Conservation (phyloP, 2,329 filamentous ascomycete species). For the Penicillium sp. region DNA sequence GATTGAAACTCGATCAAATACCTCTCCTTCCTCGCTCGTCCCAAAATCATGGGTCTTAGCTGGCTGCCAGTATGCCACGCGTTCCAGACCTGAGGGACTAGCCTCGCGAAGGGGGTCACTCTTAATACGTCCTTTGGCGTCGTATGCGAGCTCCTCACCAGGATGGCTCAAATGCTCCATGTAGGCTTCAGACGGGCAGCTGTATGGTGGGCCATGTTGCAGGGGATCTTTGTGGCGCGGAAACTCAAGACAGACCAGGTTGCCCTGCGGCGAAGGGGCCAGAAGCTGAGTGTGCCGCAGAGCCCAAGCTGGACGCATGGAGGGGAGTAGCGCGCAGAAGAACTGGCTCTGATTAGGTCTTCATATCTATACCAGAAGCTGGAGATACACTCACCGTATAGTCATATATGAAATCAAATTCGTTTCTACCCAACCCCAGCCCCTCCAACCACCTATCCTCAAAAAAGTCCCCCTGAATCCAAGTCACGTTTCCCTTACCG, state of each 20-base stretch:
- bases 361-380: background rate
- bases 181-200: conserved; percentile 71
- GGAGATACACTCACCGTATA: conserved; percentile 57
- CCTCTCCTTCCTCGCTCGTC: conserved; percentile 47
- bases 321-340: conserved; percentile 63
- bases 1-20: conserved; percentile 50
- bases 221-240: conserved; percentile 72
- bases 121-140: conserved; percentile 57
- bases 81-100: conserved; percentile 45
- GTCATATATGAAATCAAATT: conserved; percentile 29
- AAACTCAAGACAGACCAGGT: conserved; percentile 74
- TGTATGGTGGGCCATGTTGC: conserved; percentile 74
- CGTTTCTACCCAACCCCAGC: conserved; percentile 3
- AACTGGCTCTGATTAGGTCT: conserved; percentile 50
- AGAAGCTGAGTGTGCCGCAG: conserved; percentile 60
- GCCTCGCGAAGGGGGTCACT: conserved; percentile 53
- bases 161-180: conserved; percentile 72
- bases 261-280: conserved; percentile 50
- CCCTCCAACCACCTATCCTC: conserved; percentile 17
- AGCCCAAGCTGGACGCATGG: conserved; percentile 63
- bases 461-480: conserved; percentile 61
- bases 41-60: conserved; percentile 61
- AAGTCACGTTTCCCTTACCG: conserved; percentile 56
- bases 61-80: conserved; percentile 61
- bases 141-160: conserved; percentile 69